These are phyloP conservation scores for Coemansia sp. DNA, from an alignment of 192 early-diverging fungal species.

Conservation along the genomic window DNA sequence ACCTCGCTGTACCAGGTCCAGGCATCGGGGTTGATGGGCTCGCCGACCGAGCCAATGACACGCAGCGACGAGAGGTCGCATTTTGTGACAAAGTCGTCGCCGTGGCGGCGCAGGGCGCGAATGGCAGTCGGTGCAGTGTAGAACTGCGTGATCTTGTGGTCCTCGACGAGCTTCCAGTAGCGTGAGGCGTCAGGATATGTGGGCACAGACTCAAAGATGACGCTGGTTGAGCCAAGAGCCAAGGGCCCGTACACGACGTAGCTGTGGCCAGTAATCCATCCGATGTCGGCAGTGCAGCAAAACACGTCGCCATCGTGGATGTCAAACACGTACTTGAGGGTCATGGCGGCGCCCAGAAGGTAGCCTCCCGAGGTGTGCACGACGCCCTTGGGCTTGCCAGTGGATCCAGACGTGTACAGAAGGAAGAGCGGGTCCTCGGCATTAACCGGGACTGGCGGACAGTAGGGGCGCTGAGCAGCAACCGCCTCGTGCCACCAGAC, in stretches of 20 bases:
- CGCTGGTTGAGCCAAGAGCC: slow-evolving; percentile 80
- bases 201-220: slow-evolving; percentile 92
- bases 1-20: slow-evolving; percentile 97
- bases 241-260: slow-evolving; percentile 95
- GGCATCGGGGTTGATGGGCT: slow-evolving; percentile 97
- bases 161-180: slow-evolving; percentile 82
- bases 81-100: slow-evolving; percentile 70
- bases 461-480: slow-evolving; percentile 79
- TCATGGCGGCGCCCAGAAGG: slow-evolving; percentile 81
- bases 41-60: slow-evolving; percentile 92
- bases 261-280: slow-evolving; percentile 83
- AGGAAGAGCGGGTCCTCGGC: slow-evolving; percentile 94
- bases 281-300: slow-evolving; percentile 96
- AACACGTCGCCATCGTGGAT: slow-evolving; percentile 83
- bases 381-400: slow-evolving; percentile 90
- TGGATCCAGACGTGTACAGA: slow-evolving; percentile 90
- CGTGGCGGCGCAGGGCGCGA: slow-evolving; percentile 86
- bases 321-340: slow-evolving; percentile 93
- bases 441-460: slow-evolving; percentile 79
- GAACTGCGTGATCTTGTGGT: slow-evolving; percentile 93
- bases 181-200: slow-evolving; percentile 84
- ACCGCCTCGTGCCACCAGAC: slow-evolving; percentile 95
- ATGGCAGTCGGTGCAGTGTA: slow-evolving; percentile 99
- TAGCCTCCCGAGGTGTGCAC: slow-evolving; percentile 94
- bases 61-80: slow-evolving; percentile 82